Base-by-base conservation (phyloP, 2,329 filamentous ascomycete genomes). In the Neophaeococcomyces aloes region DNA sequence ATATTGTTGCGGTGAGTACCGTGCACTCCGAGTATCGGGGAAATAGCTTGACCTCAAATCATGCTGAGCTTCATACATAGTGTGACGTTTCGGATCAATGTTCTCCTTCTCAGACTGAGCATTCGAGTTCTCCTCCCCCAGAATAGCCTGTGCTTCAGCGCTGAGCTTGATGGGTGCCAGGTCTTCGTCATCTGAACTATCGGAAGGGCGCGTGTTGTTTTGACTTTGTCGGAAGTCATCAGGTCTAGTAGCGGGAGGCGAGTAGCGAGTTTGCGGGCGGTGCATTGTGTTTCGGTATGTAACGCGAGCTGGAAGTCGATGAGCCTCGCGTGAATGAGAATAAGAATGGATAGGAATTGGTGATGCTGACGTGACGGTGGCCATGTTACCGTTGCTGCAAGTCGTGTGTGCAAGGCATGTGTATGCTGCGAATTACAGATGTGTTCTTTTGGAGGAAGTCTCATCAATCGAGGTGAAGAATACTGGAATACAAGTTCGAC, bases 121-220 rank as follows among this genome's bases (percentile, higher is more conserved):
- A 7, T 76, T 72, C 3, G 67, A 72, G 38, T 75, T 75, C 51
- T 72, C 70, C 48, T 69, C 68, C 40, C 71, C 71, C 42, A 95
- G 72, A 13, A 95, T 71, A 15, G 86, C 88, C 59, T 91, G 89
- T 38, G 89, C 94, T 53, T 91, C 76, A 56, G 88, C 87, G 61
- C 87, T 95, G 60, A 95, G 83, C 67, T 91, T 93, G 77, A 91
- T 86, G 56, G 87, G 87, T 54, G 86, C 82, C 13, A 84, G 83
- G 21, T 93, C 85, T 64, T 95, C 89, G 57, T 95, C 89, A 64
- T 95, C 89, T 18, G 88, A 94, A 69, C 86, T 94, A 59, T 94
- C 88, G 55, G 85, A 81, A 53, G 80, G 61, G 1, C 68, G 65
- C 51, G 66, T 71, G 37, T 69, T 68, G 39, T 45, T 51, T 58